Base-by-base conservation (phyloP, 2,329 filamentous ascomycete genomes). In the Colletotrichum simmondsii region DNA sequence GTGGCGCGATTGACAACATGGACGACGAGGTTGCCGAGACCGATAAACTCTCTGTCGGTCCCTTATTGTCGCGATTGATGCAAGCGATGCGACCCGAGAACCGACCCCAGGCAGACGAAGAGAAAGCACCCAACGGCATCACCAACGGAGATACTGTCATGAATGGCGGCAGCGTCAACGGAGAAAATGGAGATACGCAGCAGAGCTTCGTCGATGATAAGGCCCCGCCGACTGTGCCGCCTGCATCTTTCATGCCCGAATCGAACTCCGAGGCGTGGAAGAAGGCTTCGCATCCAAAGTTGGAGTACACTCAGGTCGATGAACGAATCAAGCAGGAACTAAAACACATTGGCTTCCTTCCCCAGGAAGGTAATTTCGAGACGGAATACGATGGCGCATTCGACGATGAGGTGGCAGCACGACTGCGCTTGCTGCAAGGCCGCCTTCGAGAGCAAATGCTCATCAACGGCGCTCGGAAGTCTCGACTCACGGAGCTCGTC, bases 341-440 rank as follows among this genome's bases (percentile, higher is more conserved):
- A 22, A 92, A 93, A 16, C 94, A 98, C 82, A 94, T 98, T 73
- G 97, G 97, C 12, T 94, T 99, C 77, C 87, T 98, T 19, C 91
- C 93, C 0, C 85, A 88, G 4, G 93, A 94, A 64, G 82, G 82
- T 30, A 75, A 74, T 4, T 86, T 87, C 56, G 86, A 88, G 46
- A 92, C 93, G 12, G 94, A 98, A 75, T 98, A 95, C 82, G 94
- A 97, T 78, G 93, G 92, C 0, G 94, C 97, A 81, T 95, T 92
- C 77, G 97, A 99, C 79, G 97, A 99, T 80, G 96, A 98, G 81
- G 94, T 99, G 52, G 94, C 95, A 7, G 95, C 94, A 61, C 93
- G 97, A 24, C 86, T 99, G 26, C 95, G 97, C 12, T 91, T 95
- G 28, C 87, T 99, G 2, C 97, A 99, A 80, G 87, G 90, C 65